phyloP scores from a whole-genome alignment of 1,139 yeast species.

The Kluyveromyces sp. region DNA sequence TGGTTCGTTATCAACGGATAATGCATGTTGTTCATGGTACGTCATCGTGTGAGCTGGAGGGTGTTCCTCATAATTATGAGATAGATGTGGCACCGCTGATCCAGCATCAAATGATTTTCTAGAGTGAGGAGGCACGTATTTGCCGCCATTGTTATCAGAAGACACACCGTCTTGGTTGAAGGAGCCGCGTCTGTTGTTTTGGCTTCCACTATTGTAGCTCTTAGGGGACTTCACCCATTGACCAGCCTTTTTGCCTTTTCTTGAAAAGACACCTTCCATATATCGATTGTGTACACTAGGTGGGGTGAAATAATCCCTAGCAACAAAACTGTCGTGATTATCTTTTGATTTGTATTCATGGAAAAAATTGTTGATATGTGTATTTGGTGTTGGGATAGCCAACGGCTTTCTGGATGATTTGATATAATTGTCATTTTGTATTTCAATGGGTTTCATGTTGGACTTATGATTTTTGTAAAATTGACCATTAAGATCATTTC shows the following conservation, averaged over 20 bases:
- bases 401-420: constrained; percentile 54
- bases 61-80: constrained; percentile 22
- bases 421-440: constrained; percentile 35
- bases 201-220: constrained; percentile 12
- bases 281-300: constrained; percentile 65
- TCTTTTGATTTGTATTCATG: constrained; percentile 30
- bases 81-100: constrained; percentile 26
- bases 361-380: constrained; percentile 34
- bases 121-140: constrained; percentile 67
- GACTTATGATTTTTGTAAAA: constrained; percentile 12
- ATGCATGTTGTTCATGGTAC: constrained; percentile 20
- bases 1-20: constrained; percentile 23
- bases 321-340: constrained; percentile 36
- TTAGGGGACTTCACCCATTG: constrained; percentile 11
- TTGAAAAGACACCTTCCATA: constrained; percentile 60
- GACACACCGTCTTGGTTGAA: constrained; percentile 1
- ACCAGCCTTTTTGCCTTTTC: constrained; percentile 23
- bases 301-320: constrained; percentile 73
- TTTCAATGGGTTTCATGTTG: constrained; percentile 25
- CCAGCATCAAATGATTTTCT: constrained; percentile 31
- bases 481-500: constrained; percentile 6
- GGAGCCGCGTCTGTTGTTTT: constrained; percentile 23
- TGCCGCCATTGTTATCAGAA: constrained; percentile 33
- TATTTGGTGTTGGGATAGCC: constrained; percentile 51
- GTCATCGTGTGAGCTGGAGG: constrained; percentile 13